Base-by-base conservation (phyloP, 202 grass and related monocot genomes). In the Hordeum pubiflorum region DNA sequence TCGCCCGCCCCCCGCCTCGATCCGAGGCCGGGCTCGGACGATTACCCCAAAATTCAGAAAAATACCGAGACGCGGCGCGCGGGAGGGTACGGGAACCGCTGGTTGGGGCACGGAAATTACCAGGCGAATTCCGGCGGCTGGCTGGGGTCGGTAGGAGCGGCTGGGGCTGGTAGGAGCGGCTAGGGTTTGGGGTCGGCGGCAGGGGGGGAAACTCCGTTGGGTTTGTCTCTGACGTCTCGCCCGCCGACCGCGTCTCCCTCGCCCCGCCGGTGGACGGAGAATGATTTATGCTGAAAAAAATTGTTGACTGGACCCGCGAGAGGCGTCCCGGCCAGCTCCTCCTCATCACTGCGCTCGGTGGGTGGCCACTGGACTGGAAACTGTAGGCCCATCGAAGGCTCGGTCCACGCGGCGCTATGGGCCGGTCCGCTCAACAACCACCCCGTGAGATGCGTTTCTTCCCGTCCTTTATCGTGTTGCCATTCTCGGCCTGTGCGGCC, bases 231-330 rank as follows among this genome's bases (percentile, higher is more conserved):
- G 12, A 27, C 69, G 69, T 50, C 69, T 64, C 39, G n/a, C 68
- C 68, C 75, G 81, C 75, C 31, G 81, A 84, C 69, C 86, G 73
- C 44, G 71, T 75, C 60, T 27, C 20, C 58, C 40, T 48, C 68
- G 39, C 39, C 67, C 39, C 39, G 68, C 69, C 70, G 70, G 70
- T 73, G 70, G 70, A 54, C 4, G 44, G 31, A 20, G 69, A 26
- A 54, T 11, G 69, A 73, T 73, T 73, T 54, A 73, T 73, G 44
- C 46, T 5, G 7, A 23, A 44, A 23, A 70, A 20, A 69, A 7
- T 37, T 27, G 41, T 54, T 44, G 70, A 54, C 70, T 26, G 44
- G 44, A 52, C 69, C 24, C 14, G 24, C 41, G 69, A 31, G 41
- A 9, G 22, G 44, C 15, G 62, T 37, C 7, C 15, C 62, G 17